Evolutionary conservation across 495 filamentous ascomycete genomes (phyloP), one percentile per base, ranked within the genome.

Genomic region (Letharia columbiana): DNA sequence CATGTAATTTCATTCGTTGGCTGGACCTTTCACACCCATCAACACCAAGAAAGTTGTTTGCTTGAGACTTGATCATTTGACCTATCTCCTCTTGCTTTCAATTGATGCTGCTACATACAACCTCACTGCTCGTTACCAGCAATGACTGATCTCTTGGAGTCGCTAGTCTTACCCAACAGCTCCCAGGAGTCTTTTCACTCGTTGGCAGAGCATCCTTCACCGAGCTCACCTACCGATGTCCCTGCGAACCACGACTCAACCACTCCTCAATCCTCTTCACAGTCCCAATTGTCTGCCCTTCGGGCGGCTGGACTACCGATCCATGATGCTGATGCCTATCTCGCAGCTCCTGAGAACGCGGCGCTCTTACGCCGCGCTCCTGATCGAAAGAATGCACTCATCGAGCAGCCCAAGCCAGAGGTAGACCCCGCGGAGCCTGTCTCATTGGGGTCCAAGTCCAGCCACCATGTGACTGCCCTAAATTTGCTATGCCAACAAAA

Each of bases 121-220:
- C 12, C 28, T 61, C 9, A 33, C 41, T 33, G 35, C 10, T 49
- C 47, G 12, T 61, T 31, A 40, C 18, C 47, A 28, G 11, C 23
- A 45, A 69, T 69, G 65, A 39, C 65, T 47, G 61, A 67, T 50
- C 35, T 69, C 8, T n/a, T 67, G 15, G 18, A 37, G 18, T 64
- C 61, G 15, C 61, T 70, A 31, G 11, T 67, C 44, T n/a, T 41
- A 37, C 59, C 63, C 37, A 64, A 54, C 5, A 63, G 57, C 63
- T 70, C 68, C 1, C 66, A 72, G 44, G 68, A 72, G 35, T 66
- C 65, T 44, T 72, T 72, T 45, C 60, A 70, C 41, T 72, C 70
- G 4, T 63, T 44, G 31, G n/a, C 11, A 39, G 69, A 68, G 23
- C 67, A 70, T 52, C 57, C 45, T 28, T 49, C 64, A 45, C 39